Evolutionary conservation across 176 grass and related monocot species (phyloP).

Genomic region (Chrysopogon serrulatus): DNA sequence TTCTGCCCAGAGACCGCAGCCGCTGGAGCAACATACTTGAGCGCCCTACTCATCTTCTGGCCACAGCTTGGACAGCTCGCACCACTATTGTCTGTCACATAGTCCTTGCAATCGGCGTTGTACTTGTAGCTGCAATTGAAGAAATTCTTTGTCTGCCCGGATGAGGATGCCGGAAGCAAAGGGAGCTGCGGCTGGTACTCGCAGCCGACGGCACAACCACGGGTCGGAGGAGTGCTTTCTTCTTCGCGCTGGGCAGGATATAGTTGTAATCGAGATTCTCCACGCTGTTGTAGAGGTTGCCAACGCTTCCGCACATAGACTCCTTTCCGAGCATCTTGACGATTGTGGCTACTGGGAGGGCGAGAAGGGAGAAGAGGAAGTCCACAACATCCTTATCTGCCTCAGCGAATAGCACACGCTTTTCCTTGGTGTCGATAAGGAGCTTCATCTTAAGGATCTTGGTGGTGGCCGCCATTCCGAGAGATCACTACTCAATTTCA

Average conservation of each 20-base stretch:
- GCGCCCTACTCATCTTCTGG: not conserved
- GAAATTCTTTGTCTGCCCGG: too few species aligned
- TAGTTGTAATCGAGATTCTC: slow-evolving; percentile 2
- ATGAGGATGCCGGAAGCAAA: not conserved
- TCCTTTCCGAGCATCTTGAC: not conserved
- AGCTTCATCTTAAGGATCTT: slow-evolving; percentile 1
- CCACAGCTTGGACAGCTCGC: not conserved
- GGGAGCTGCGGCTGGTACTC: not conserved
- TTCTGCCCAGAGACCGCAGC: not conserved
- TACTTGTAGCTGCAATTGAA: too few species aligned
- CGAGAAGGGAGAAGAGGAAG: slow-evolving; percentile 39
- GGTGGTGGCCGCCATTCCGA: not conserved
- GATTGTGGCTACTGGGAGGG: not conserved
- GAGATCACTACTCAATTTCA: not conserved
- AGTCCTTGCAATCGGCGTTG: not conserved
- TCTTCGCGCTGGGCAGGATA: not conserved
- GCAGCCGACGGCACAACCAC: not conserved
- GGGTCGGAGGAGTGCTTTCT: not conserved
- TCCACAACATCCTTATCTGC: slow-evolving; percentile 25
- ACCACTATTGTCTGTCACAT: not conserved
- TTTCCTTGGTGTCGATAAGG: not conserved
- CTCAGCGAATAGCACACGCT: slow-evolving; percentile 26
- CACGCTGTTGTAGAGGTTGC: slow-evolving; percentile 14
- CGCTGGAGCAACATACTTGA: not conserved
- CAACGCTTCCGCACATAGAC: not conserved